Percentiles rank a stretch among this genome's conserved stretches.
phyloP scores from a whole-genome alignment of 257 asterid species.

The Salvia hispanica region DNA sequence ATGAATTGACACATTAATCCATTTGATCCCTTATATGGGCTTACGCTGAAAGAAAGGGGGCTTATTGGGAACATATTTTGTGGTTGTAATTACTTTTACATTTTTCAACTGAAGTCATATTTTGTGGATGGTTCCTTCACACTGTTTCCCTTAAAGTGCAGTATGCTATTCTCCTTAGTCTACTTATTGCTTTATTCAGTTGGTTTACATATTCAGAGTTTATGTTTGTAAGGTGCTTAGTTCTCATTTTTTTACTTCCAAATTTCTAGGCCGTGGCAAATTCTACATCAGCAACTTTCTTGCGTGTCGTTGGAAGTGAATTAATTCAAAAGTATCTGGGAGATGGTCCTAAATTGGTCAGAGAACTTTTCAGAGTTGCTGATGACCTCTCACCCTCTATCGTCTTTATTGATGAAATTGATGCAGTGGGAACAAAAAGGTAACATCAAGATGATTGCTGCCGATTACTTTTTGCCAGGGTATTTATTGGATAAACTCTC shows the following conservation, averaged over 20 bases:
- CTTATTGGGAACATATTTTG: neutral
- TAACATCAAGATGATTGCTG: constrained; percentile 25
- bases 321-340: constrained; percentile 89
- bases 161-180: neutral
- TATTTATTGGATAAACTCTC: constrained; percentile 17
- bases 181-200: constrained; percentile 11
- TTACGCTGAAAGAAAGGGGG: constrained; percentile 5
- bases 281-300: constrained; percentile 94
- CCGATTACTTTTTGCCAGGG: neutral
- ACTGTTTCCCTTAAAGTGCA: constrained; percentile 3
- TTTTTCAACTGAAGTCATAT: neutral
- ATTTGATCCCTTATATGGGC: constrained; percentile 12
- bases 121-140: constrained; percentile 2
- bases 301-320: constrained; percentile 97
- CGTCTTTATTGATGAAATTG: constrained; percentile 93
- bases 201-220: constrained; percentile 1
- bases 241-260: neutral
- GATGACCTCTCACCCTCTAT: constrained; percentile 95
- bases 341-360: constrained; percentile 93
- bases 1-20: neutral
- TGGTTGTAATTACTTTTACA: neutral
- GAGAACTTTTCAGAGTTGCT: constrained; percentile 95
- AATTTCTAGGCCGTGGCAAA: constrained; percentile 83
- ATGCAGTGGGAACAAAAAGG: constrained; percentile 94
- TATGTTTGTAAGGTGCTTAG: constrained; percentile 14